Conservation (phyloP, 768 basidiomycete genomes). For the Suillus weaverae region DNA sequence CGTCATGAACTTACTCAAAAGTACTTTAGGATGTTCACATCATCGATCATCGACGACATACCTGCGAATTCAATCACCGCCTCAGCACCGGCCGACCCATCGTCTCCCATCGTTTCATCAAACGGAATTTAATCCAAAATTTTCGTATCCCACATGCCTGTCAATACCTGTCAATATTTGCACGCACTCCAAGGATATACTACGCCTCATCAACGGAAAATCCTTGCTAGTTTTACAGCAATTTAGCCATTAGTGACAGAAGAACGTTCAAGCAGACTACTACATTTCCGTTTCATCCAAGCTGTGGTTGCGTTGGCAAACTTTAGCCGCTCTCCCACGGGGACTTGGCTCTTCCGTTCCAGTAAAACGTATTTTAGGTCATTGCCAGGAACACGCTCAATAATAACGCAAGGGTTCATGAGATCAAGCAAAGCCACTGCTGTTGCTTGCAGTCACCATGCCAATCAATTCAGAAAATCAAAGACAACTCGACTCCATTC, state of each 20-base stretch:
- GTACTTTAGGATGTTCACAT: slow-evolving; percentile 3
- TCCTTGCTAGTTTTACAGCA: slow-evolving; percentile 6
- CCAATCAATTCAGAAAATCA: slow-evolving; percentile 44
- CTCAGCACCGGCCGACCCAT: slow-evolving; percentile 3
- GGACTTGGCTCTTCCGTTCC: neutral
- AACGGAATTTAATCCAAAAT: neutral
- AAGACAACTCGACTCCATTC: slow-evolving; percentile 81
- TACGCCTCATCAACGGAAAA: neutral
- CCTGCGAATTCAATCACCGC: slow-evolving; percentile 10
- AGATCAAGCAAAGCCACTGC: neutral
- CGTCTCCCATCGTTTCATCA: slow-evolving; percentile 4
- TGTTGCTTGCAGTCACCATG: neutral
- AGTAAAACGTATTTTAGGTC: slow-evolving; percentile 6
- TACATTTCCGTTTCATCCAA: slow-evolving; percentile 12
- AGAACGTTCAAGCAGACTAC: slow-evolving; percentile 1
- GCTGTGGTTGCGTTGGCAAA: neutral
- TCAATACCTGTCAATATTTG: slow-evolving; percentile 3
- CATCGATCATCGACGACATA: slow-evolving; percentile 6
- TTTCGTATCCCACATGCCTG: slow-evolving; percentile 8
- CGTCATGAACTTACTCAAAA: slow-evolving; percentile 7
- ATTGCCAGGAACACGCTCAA: slow-evolving; percentile 3
- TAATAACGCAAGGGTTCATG: neutral
- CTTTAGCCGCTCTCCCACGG: slow-evolving; percentile 13
- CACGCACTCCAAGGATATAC: neutral
- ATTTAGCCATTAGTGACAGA: slow-evolving; percentile 12